These are phyloP conservation scores for Nakaseomyces sp. DNA, from an alignment of 1,139 yeast species.

Conservation along the genomic window DNA sequence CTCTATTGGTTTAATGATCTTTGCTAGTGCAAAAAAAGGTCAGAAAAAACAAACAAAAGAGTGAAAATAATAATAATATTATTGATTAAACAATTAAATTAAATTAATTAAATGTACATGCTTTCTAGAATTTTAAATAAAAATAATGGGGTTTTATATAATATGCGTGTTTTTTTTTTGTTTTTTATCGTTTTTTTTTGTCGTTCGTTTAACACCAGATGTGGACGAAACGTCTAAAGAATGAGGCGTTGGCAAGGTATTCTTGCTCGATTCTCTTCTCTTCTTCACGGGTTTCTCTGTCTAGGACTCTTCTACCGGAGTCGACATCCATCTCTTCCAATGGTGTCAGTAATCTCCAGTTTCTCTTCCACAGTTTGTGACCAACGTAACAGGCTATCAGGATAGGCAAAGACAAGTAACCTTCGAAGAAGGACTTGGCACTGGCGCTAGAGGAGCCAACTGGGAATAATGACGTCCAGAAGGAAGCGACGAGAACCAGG, in stretches of 20 bases:
- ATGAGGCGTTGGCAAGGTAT: conserved; percentile 42
- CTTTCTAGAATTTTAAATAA: background rate
- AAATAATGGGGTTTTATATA: background rate
- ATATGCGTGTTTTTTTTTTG: background rate
- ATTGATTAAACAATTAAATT: background rate
- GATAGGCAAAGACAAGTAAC: conserved; percentile 56
- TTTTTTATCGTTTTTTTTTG: background rate
- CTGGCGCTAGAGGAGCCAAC: conserved; percentile 42
- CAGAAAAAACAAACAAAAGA: no score
- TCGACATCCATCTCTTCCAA: conserved; percentile 54
- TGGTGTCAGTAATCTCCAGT: conserved; percentile 41
- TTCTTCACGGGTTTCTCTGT: conserved; percentile 54
- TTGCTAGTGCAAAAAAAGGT: no score
- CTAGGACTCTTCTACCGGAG: conserved; percentile 61
- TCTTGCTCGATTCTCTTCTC: conserved; percentile 58
- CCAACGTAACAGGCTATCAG: conserved; percentile 47
- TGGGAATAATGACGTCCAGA: conserved; percentile 70
- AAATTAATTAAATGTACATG: background rate
- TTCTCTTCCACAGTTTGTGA: conserved; percentile 50
- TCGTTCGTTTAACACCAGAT: conserved; percentile 42
- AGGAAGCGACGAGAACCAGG: conserved; percentile 48
- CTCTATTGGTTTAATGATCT: no score
- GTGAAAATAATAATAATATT: background rate
- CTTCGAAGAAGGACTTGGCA: conserved; percentile 51
- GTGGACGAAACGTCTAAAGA: conserved; percentile 42